Percentiles rank a stretch among this genome's conserved stretches.
Evolutionary conservation across 495 filamentous ascomycete genomes (phyloP).

Genomic region (Aspergillus sclerotioniger): DNA sequence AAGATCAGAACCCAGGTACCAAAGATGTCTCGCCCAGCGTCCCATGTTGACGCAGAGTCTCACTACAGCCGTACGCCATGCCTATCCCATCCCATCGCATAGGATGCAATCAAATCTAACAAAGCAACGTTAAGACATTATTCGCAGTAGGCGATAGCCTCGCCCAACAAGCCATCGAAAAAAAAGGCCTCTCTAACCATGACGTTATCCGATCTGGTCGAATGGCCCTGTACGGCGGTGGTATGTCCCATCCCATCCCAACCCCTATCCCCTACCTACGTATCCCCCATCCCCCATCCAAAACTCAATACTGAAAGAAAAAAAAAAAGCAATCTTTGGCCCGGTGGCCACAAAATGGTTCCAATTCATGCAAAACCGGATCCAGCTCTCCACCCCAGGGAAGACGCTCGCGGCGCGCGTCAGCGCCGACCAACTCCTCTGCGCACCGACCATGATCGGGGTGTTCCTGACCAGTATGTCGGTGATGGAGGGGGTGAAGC

Average conservation of each 20-base stretch:
- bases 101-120: not conserved
- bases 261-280: not conserved
- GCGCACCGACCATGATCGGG: conserved; percentile 70
- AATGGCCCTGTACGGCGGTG: conserved; percentile 14
- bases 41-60: conserved; percentile 13
- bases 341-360: conserved; percentile 81
- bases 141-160: conserved; percentile 12
- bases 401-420: conserved; percentile 55
- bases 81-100: not conserved
- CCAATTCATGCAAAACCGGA: conserved; percentile 59
- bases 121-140: conserved; percentile 1
- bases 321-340: conserved; percentile 66
- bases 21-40: conserved; percentile 8
- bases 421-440: conserved; percentile 68
- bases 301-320: not conserved
- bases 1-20: conserved; percentile 11
- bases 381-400: conserved; percentile 31
- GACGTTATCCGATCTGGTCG: conserved; percentile 10
- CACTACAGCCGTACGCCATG: conserved; percentile 15
- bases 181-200: conserved; percentile 4
- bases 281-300: not conserved
- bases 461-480: conserved; percentile 75
- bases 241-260: conserved; percentile 2
- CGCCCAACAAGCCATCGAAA: conserved; percentile 13
- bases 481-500: conserved; percentile 64